Evolutionary conservation across 441 rosid species (phyloP).

Genomic region (Rhodomyrtus psidioides): DNA sequence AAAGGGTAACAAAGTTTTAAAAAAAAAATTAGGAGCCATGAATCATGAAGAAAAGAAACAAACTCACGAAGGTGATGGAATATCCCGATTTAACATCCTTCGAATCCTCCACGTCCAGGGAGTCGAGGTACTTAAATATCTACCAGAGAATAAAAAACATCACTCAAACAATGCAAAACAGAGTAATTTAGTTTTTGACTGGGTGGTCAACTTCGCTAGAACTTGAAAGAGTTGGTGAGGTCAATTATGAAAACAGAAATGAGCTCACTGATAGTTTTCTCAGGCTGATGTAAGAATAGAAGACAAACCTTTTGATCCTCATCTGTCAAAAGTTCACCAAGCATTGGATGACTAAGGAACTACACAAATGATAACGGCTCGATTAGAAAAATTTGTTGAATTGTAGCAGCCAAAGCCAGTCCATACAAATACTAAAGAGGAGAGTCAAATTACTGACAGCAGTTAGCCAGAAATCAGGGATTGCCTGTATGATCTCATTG

Average conservation of each 20-base stretch:
- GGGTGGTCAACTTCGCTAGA: not conserved
- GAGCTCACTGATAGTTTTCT: not conserved
- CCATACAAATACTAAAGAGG: not conserved
- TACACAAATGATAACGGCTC: constrained; percentile 20
- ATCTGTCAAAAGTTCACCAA: constrained; percentile 69
- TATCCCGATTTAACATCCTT: constrained; percentile 96
- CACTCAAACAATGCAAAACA: not conserved
- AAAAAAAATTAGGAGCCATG: not conserved
- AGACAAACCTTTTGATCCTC: constrained; percentile 87
- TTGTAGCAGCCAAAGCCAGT: not conserved
- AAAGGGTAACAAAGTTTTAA: not conserved
- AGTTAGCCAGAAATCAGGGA: constrained; percentile 95
- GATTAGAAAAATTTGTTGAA: not conserved
- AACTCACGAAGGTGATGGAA: constrained; percentile 81
- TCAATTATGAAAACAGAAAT: not conserved
- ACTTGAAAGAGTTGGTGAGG: not conserved
- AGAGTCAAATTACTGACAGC: constrained; percentile 51
- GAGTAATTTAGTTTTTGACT: not conserved
- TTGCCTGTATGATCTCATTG: constrained; percentile 64
- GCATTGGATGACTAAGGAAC: constrained; percentile 91
- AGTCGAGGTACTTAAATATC: constrained; percentile 71
- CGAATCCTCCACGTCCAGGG: constrained; percentile 89
- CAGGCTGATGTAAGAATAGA: not conserved
- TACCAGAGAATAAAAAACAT: constrained; percentile 2
- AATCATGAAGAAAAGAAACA: not conserved